phyloP scores from a whole-genome alignment of 495 filamentous ascomycete genomes.

The Aspergillus bertholletiae region DNA sequence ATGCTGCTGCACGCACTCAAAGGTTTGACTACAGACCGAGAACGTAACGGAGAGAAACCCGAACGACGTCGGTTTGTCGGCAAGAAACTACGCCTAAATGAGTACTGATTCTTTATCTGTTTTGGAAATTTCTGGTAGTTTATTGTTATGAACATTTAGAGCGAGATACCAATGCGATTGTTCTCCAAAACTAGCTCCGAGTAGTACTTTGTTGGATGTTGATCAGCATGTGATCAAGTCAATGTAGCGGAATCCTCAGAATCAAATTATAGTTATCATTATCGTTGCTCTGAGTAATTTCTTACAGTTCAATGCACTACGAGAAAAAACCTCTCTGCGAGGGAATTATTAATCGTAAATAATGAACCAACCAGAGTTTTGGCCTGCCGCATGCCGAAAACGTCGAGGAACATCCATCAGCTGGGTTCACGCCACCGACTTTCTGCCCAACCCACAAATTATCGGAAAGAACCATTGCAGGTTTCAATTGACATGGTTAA shows the following conservation, averaged over 20 bases:
- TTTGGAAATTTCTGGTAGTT: too few relatives aligned
- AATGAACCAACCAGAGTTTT: background rate
- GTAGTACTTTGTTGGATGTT: background rate
- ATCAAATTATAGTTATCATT: background rate
- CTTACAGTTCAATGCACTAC: background rate
- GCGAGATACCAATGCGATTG: background rate
- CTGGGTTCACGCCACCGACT: background rate
- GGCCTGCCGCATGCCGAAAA: background rate
- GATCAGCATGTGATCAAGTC: background rate
- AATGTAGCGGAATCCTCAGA: background rate
- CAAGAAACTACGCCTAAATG: conserved; percentile 72
- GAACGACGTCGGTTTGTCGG: conserved; percentile 64
- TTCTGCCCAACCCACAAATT: background rate
- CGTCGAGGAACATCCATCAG: background rate
- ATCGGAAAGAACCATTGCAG: background rate
- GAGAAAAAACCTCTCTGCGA: background rate
- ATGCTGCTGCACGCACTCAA: conserved; percentile 89
- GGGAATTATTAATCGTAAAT: background rate
- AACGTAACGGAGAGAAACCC: conserved; percentile 40
- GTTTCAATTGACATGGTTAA: background rate
- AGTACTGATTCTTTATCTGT: conserved; percentile 52
- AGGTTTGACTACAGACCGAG: conserved; percentile 50
- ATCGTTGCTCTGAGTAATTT: background rate
- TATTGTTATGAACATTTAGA: background rate
- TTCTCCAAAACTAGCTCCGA: background rate